Evolutionary conservation across 768 basidiomycete genomes (phyloP), one percentile per base, ranked within the genome.

Genomic region (Tricholoma sp.): DNA sequence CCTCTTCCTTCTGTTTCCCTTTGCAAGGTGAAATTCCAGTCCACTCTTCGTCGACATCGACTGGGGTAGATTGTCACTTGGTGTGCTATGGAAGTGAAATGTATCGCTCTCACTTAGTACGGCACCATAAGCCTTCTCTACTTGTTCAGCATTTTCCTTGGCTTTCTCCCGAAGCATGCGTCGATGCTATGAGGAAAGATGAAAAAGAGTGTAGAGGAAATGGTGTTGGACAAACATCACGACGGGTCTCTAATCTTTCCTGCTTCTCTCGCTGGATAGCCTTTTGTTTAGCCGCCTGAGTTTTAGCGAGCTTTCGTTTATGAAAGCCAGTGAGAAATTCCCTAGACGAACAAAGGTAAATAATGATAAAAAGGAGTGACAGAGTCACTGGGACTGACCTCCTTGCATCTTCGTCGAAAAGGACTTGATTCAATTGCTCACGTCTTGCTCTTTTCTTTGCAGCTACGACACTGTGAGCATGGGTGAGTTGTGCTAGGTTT

Each of bases 251-350:
- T 18, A 85, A 73, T 63, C 86, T 80, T 53, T 86, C 85, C 65
- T 85, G 80, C 67, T 90, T 91, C 65, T 92, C 88, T 61, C 86
- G 76, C 64, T 91, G 84, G 59, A 80, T 72, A 11, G 91, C 91
- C 68, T 82, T 88, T 61, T 83, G 79, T 63, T 82, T 84, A 44
- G 86, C 81, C 50, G 82, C 86, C 63, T 95, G 91, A 60, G 84
- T 80, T 68, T 89, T 91, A 57, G 85, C 87, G 51, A 93, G 72
- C 72, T 96, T 97, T 63, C 94, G 84, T 72, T 95, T 95, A 69
- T 89, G 88, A 69, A 97, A 97, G 28, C 94, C 94, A 15, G 93
- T 95, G 67, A 97, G 74, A 72, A 89, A 97, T 57, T 95, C 88
- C 66, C 94, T 95, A n/a, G n/a, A n/a, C n/a, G n/a, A n/a, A n/a